Base-by-base conservation (phyloP, 129 eudicot species). In the Smallanthus sonchifolius region DNA sequence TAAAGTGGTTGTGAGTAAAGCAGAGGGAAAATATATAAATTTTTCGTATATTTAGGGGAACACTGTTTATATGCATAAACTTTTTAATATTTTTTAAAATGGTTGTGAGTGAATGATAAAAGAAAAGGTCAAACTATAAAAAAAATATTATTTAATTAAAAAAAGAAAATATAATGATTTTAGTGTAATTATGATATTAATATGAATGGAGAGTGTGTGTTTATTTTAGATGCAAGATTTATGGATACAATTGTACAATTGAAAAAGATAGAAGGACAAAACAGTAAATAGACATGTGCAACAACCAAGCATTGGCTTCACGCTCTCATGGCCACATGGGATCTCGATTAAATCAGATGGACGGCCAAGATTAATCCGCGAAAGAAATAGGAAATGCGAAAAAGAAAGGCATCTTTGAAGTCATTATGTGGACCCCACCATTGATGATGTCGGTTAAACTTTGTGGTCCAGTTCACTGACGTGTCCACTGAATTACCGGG, bases 361-460 rank as follows among this genome's bases (percentile, higher is more conserved):
- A 75, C 14, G 65, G 43, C 45, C 20, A 0, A 28, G 48, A 75
- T 68, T 11, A 68, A 6, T 10, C 72, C 67, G 38, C 66, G 48
- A 51, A 36, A 24, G 32, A 61, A 44, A 28, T 16, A 10, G 35
- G 7, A 15, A 9, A 47, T 69, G 24, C 4, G 7, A 10, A 2
- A 40, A 5, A 59, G 32, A 17, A 44, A 61, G 65, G 82, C 67
- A 78, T 78, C 66, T 65, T 48, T 9, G 51, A 17, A 72, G 65
- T 54, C 77, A 42, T 28, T 34, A 2, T 40, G 67, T 78, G 77
- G 82, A 24, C 38, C 65, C 71, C 77, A 62, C 77, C 37, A 40
- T 67, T 24, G 80, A 47, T 76, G 74, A 76, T 76, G 76, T 78
- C 82, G 81, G 81, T 70, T 69, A 10, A 69, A 19, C 10, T 42